phyloP scores from a whole-genome alignment of 2,329 filamentous ascomycete species.

The Colletotrichum shisoi region DNA sequence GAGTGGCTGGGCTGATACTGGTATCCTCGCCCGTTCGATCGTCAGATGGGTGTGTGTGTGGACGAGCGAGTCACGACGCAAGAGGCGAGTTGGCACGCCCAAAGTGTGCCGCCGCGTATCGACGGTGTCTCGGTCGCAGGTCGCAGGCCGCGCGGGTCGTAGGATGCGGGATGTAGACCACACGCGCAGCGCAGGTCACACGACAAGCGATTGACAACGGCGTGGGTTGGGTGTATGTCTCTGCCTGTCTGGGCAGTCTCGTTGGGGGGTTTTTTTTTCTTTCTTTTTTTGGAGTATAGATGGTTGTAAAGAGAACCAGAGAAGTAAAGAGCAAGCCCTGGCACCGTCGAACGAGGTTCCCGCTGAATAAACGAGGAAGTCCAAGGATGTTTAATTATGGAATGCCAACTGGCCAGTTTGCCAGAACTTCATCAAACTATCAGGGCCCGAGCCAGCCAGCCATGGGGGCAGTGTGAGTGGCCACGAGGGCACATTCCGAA shows the following conservation, averaged over 20 bases:
- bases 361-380: slow-evolving; percentile 29
- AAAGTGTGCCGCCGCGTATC: background rate
- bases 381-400: slow-evolving; percentile 26
- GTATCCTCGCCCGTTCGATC: background rate
- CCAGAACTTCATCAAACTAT: slow-evolving; percentile 4
- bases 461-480: background rate
- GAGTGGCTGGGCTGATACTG: slow-evolving; percentile 19
- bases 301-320: no score
- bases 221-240: background rate
- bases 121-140: slow-evolving; percentile 18
- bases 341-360: slow-evolving; percentile 5
- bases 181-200: background rate
- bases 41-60: background rate
- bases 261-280: no score
- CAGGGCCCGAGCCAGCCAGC: background rate
- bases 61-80: slow-evolving; percentile 21
- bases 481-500: slow-evolving; percentile 30
- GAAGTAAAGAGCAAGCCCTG: background rate
- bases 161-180: background rate
- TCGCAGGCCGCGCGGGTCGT: slow-evolving; percentile 10
- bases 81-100: slow-evolving; percentile 10
- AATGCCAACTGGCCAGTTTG: slow-evolving; percentile 11
- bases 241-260: no score
- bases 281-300: no score
- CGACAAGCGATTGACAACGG: background rate